phyloP scores from a whole-genome alignment of 805 yeast species.

The Hanseniaspora nectarophila region DNA sequence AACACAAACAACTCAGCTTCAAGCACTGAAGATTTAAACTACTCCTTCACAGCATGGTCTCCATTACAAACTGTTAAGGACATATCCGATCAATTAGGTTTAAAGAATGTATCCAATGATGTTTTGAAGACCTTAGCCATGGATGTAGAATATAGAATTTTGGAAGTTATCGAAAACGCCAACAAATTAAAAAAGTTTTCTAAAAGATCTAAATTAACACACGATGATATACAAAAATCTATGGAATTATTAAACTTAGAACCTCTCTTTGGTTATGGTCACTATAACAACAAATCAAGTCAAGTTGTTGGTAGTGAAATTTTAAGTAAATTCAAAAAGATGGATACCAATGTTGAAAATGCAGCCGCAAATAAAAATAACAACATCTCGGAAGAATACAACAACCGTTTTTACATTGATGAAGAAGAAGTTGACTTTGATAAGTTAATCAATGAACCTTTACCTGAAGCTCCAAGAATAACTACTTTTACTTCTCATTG shows the following conservation, averaged over 20 bases:
- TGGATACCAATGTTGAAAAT: neutral
- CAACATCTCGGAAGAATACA: slow-evolving; percentile 25
- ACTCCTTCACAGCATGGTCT: slow-evolving; percentile 91
- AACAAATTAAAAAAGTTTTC: slow-evolving; percentile 91
- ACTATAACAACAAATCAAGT: slow-evolving; percentile 6
- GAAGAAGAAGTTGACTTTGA: slow-evolving; percentile 92
- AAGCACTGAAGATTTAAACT: slow-evolving; percentile 6
- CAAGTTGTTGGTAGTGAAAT: slow-evolving; percentile 12
- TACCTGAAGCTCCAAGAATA: slow-evolving; percentile 88
- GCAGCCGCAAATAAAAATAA: slow-evolving; percentile 17
- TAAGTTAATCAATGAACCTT: slow-evolving; percentile 78
- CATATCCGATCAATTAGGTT: slow-evolving; percentile 85
- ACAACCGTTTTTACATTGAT: slow-evolving; percentile 70
- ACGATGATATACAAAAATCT: slow-evolving; percentile 72
- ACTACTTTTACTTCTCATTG: slow-evolving; percentile 91
- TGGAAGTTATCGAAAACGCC: slow-evolving; percentile 91
- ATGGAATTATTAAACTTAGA: slow-evolving; percentile 79
- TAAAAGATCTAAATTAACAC: slow-evolving; percentile 67
- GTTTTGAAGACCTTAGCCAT: slow-evolving; percentile 89
- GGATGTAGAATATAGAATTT: slow-evolving; percentile 97
- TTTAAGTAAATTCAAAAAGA: slow-evolving; percentile 6
- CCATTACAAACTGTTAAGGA: slow-evolving; percentile 94
- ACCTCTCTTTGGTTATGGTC: slow-evolving; percentile 80
- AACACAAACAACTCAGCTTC: neutral
- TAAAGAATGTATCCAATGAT: slow-evolving; percentile 69